Conservation (phyloP, 1,284 basidiomycete species). For the Takashimella koratensis region DNA sequence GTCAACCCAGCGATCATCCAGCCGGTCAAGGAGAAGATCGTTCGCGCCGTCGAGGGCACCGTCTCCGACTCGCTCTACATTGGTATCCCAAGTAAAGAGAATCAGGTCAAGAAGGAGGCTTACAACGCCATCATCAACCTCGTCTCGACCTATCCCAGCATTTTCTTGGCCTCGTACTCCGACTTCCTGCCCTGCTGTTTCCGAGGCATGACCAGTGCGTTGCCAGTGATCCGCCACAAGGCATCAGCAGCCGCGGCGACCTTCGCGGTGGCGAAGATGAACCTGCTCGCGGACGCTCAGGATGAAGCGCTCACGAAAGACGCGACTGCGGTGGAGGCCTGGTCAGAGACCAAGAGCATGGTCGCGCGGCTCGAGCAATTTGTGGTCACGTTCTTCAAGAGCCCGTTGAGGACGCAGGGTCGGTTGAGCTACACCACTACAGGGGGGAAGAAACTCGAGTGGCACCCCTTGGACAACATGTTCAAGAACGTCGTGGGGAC, state of each 20-base stretch:
- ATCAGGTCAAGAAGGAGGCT: conserved; percentile 35
- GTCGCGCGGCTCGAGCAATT: conserved; percentile 27
- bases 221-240: conserved; percentile 23
- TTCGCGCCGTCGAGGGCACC: conserved; percentile 30
- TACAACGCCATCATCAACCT: conserved; percentile 38
- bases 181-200: conserved; percentile 36
- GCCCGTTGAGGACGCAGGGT: conserved; percentile 8
- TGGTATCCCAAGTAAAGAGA: conserved; percentile 12
- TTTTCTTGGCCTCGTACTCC: conserved; percentile 36
- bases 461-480: conserved; percentile 24
- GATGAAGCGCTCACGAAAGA: conserved; percentile 6
- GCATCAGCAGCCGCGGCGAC: conserved; percentile 30
- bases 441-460: conserved; percentile 37
- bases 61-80: conserved; percentile 24
- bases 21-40: conserved; percentile 39
- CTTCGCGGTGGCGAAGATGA: conserved; percentile 30
- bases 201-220: conserved; percentile 17
- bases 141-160: conserved; percentile 33
- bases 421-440: conserved; percentile 1
- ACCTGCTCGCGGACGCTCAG: conserved; percentile 17
- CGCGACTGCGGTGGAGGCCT: conserved; percentile 16
- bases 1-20: conserved; percentile 30
- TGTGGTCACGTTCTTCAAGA: conserved; percentile 28
- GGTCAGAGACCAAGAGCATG: conserved; percentile 15
- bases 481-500: conserved; percentile 35